These are phyloP conservation scores for Phytopythium cucurbitacearum DNA, from an alignment of 352 stramenopile genomes.

Conservation along the genomic window DNA sequence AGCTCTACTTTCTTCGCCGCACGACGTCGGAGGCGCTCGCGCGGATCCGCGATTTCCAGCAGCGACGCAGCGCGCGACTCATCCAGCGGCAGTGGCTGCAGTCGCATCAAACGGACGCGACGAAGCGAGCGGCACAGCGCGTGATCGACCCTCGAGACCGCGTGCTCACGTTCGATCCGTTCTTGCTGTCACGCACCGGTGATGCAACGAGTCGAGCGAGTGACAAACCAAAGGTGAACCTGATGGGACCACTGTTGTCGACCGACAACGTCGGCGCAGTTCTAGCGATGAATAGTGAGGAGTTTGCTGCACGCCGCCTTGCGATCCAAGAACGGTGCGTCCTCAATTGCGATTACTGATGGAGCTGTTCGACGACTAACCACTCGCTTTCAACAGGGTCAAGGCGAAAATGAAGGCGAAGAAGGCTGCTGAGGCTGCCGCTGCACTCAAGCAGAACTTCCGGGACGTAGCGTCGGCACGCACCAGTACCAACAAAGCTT, in stretches of 20 bases:
- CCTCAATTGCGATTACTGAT: neutral
- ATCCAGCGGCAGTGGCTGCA: conserved; percentile 49
- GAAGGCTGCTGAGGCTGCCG: conserved; percentile 6
- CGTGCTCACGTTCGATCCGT: conserved; percentile 33
- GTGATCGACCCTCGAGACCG: conserved; percentile 11
- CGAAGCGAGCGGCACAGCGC: neutral
- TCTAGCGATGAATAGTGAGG: conserved; percentile 7
- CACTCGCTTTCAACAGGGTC: conserved; percentile 10
- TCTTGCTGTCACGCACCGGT: conserved; percentile 6
- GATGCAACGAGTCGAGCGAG: neutral
- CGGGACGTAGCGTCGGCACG: neutral
- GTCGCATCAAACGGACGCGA: neutral
- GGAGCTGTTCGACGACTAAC: neutral
- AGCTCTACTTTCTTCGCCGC: conserved; percentile 61
- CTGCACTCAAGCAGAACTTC: neutral
- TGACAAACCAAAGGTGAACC: neutral
- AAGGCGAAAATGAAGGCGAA: conserved; percentile 14
- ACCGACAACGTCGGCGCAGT: neutral
- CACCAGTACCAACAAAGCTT: conserved; percentile 5
- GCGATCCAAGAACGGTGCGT: conserved; percentile 28
- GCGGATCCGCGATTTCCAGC: conserved; percentile 38
- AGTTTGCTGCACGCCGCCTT: conserved; percentile 18
- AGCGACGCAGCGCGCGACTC: conserved; percentile 22
- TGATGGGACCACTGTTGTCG: conserved; percentile 8
- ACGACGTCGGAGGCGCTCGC: conserved; percentile 47